Conservation (phyloP, 1,284 basidiomycete species). For the Coniferiporia sulphurascens region DNA sequence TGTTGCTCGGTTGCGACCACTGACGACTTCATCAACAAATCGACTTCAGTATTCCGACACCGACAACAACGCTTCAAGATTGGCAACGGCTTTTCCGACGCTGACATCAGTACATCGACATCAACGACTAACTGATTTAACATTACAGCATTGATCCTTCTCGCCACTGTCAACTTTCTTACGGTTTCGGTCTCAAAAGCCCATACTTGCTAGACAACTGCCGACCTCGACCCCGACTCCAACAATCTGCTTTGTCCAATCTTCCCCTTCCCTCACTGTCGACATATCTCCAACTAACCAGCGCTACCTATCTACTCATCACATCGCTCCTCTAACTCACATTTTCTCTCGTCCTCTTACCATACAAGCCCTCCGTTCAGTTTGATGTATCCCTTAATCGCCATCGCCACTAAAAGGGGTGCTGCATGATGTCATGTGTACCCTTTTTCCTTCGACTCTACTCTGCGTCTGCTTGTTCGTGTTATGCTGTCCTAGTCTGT, state of each 20-base stretch:
- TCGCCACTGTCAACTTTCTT: not conserved
- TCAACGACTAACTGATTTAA: not conserved
- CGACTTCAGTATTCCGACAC: not conserved
- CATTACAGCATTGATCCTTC: not conserved
- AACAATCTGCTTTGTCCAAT: not conserved
- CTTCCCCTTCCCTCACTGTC: not conserved
- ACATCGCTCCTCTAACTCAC: not conserved
- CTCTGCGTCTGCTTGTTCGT: not conserved
- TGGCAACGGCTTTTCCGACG: not conserved
- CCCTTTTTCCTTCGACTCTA: no score
- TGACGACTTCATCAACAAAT: slow-evolving; percentile 9
- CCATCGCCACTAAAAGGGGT: no score
- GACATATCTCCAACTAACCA: not conserved
- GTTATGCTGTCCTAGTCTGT: not conserved
- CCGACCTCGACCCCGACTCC: not conserved
- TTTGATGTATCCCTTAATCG: not conserved
- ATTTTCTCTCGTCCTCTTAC: not conserved
- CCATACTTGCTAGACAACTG: not conserved
- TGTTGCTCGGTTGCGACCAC: slow-evolving; percentile 2
- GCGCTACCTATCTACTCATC: not conserved
- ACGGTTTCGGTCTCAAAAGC: not conserved
- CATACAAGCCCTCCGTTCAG: not conserved
- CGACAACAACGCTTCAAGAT: no score
- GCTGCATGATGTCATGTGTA: no score
- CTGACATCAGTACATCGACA: not conserved